These are phyloP conservation scores for Choanephora cucurbitarum DNA, from an alignment of 371 early-diverging fungal genomes.

Conservation along the genomic window DNA sequence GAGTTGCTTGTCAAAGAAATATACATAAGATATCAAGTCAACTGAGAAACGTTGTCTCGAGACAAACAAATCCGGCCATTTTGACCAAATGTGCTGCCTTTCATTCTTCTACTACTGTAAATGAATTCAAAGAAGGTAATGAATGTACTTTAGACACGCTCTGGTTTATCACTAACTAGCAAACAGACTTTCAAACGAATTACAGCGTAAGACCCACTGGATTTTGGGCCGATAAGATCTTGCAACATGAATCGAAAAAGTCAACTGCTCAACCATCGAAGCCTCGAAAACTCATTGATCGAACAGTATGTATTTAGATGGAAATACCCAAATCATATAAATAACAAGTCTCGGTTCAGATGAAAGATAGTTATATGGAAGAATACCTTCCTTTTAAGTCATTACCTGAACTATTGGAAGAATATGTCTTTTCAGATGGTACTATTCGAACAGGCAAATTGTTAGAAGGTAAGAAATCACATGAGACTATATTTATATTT, in stretches of 20 bases:
- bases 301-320: slow-evolving; percentile 12
- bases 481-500: background rate
- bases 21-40: slow-evolving; percentile 3
- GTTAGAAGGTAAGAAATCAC: slow-evolving; percentile 41
- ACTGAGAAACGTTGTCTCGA: background rate
- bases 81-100: background rate
- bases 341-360: slow-evolving; percentile 13
- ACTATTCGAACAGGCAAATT: slow-evolving; percentile 66
- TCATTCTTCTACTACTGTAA: slow-evolving; percentile 6
- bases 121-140: slow-evolving; percentile 6
- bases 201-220: slow-evolving; percentile 40
- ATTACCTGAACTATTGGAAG: slow-evolving; percentile 73
- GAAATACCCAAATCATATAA: too few species aligned
- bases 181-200: background rate
- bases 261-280: slow-evolving; percentile 6
- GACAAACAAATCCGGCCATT: background rate
- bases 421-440: slow-evolving; percentile 79
- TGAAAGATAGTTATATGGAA: slow-evolving; percentile 76
- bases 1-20: slow-evolving; percentile 19
- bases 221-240: slow-evolving; percentile 46
- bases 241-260: slow-evolving; percentile 19
- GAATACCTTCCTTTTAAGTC: slow-evolving; percentile 78
- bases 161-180: too few species aligned
- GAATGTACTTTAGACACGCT: background rate
- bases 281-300: slow-evolving; percentile 20